These are phyloP conservation scores for Hyphopichia homilentoma DNA, from an alignment of 805 yeast genomes.

Conservation along the genomic window DNA sequence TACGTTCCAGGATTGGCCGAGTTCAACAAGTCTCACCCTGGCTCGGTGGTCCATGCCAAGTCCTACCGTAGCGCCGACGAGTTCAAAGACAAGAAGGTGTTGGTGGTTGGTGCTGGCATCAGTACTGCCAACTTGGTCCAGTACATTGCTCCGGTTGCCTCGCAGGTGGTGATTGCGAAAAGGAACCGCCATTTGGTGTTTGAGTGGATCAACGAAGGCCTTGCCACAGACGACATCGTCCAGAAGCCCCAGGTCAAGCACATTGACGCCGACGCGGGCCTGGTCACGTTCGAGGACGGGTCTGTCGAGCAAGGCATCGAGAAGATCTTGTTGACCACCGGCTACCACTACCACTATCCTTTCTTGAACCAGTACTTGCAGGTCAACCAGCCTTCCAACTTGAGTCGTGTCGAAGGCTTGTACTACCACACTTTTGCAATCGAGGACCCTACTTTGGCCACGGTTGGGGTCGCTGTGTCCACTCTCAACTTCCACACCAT, in stretches of 20 bases:
- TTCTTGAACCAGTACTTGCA: constrained; percentile 26
- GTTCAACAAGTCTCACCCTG: constrained; percentile 43
- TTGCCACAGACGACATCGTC: constrained; percentile 28
- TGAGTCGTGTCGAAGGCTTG: constrained; percentile 34
- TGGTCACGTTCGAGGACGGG: constrained; percentile 24
- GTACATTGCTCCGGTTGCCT: constrained; percentile 27
- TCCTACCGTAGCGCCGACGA: constrained; percentile 46
- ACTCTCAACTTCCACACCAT: constrained; percentile 46
- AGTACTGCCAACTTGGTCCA: constrained; percentile 43
- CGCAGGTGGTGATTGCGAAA: constrained; percentile 22
- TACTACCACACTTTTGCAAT: constrained; percentile 35
- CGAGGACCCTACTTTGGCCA: constrained; percentile 42
- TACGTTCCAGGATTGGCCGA: constrained; percentile 48
- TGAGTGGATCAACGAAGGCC: constrained; percentile 36
- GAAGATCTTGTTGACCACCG: constrained; percentile 46
- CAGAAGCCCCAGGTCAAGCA: constrained; percentile 24
- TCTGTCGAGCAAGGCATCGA: constrained; percentile 26
- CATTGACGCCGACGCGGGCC: constrained; percentile 19
- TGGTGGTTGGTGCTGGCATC: constrained; percentile 43
- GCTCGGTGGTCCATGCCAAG: constrained; percentile 54
- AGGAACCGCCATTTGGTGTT: constrained; percentile 24
- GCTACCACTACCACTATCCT: constrained; percentile 47
- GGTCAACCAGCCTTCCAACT: constrained; percentile 18
- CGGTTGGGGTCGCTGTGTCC: constrained; percentile 39
- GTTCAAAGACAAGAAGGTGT: constrained; percentile 38